Percentiles rank a stretch among this genome's conserved stretches.
Conservation (phyloP, 805 yeast genomes). For the Teunomyces pallodes region DNA sequence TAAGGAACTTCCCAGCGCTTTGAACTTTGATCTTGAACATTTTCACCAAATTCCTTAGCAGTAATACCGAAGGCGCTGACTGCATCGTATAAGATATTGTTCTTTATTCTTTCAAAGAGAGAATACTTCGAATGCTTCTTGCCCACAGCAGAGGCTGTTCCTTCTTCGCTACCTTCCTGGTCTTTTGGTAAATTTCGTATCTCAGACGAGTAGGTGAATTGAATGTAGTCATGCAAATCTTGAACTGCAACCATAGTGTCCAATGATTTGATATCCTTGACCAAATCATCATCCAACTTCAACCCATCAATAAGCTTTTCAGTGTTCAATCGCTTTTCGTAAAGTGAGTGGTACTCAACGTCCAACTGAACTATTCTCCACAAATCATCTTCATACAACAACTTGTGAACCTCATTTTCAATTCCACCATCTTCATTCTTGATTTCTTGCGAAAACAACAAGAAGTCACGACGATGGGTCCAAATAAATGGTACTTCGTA, state of each 20-base stretch:
- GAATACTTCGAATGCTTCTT: constrained; percentile 62
- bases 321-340: constrained; percentile 68
- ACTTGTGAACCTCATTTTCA: constrained; percentile 43
- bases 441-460: constrained; percentile 54
- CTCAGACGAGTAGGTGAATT: constrained; percentile 65
- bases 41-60: constrained; percentile 81
- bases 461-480: constrained; percentile 91
- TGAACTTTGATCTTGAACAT: constrained; percentile 61
- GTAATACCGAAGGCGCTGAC: constrained; percentile 72
- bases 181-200: constrained; percentile 45
- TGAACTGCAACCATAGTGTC: constrained; percentile 75
- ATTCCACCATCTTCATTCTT: constrained; percentile 35
- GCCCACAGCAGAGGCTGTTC: constrained; percentile 14
- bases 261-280: constrained; percentile 55
- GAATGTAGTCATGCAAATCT: constrained; percentile 80
- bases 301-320: constrained; percentile 54
- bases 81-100: constrained; percentile 61
- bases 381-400: constrained; percentile 76
- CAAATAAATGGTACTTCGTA: constrained; percentile 94
- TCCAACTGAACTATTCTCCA: constrained; percentile 90
- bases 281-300: constrained; percentile 52
- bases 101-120: constrained; percentile 63
- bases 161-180: constrained; percentile 14
- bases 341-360: constrained; percentile 80
- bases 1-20: constrained; percentile 42